Conservation (phyloP, 139 green algal species). For the Chlorella vulgaris region DNA sequence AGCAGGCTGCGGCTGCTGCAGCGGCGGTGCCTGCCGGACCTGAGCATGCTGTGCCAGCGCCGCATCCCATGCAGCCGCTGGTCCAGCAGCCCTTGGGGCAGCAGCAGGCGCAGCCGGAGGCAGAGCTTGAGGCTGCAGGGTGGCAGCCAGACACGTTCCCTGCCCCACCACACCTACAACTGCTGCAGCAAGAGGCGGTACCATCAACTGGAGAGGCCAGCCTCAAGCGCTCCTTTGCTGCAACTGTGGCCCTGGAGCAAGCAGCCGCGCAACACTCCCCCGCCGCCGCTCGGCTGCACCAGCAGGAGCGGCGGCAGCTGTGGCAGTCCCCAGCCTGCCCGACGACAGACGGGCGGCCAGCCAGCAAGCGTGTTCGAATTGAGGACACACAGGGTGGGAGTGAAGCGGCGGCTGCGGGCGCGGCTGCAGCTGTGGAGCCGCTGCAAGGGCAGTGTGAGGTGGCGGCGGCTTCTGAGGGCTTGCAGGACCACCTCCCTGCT, state of each 20-base stretch:
- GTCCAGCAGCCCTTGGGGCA: background rate
- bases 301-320: background rate
- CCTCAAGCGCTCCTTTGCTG: slow-evolving; percentile 14
- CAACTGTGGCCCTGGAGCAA: background rate
- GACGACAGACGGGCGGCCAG: background rate
- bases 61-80: background rate
- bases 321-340: background rate
- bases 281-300: background rate
- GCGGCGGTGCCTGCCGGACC: background rate
- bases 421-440: too few relatives aligned
- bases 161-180: background rate
- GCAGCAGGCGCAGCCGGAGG: background rate
- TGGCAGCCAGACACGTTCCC: too few relatives aligned
- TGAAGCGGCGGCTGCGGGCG: background rate
- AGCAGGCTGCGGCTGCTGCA: background rate
- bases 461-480: background rate
- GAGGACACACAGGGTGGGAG: background rate
- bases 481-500: too few relatives aligned
- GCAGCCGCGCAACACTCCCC: slow-evolving; percentile 11
- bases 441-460: background rate
- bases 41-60: background rate
- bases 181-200: background rate
- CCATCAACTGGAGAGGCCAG: background rate
- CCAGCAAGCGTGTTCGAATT: slow-evolving; percentile 1
- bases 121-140: background rate